These are phyloP conservation scores for Podaxis rugospora DNA, from an alignment of 768 basidiomycete genomes.

Conservation along the genomic window DNA sequence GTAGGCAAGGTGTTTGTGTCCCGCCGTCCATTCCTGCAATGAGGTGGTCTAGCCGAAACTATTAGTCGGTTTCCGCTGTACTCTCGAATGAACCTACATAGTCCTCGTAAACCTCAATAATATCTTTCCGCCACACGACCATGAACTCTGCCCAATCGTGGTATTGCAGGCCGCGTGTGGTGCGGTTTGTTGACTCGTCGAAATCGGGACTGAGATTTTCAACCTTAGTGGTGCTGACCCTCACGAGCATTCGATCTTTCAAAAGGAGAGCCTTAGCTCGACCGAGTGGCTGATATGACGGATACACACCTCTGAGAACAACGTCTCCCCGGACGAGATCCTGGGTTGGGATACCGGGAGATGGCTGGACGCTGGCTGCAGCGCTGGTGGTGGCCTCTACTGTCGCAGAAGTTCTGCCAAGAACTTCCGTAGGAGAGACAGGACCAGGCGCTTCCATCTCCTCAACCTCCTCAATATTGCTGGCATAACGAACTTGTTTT, in stretches of 20 bases:
- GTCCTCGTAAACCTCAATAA: conserved; percentile 81
- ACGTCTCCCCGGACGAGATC: conserved; percentile 44
- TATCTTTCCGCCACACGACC: conserved; percentile 76
- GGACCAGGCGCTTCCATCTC: conserved; percentile 19
- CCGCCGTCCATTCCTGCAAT: conserved; percentile 48
- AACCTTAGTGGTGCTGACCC: conserved; percentile 59
- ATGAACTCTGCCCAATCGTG: conserved; percentile 80
- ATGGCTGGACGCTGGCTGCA: conserved; percentile 39
- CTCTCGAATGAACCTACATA: conserved; percentile 49
- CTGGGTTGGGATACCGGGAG: conserved; percentile 16
- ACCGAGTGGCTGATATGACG: conserved; percentile 1
- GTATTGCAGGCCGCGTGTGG: conserved; percentile 52
- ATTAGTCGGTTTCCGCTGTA: neutral
- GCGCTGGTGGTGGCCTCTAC: conserved; percentile 65
- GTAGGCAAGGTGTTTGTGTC: conserved; percentile 77
- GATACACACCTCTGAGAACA: conserved; percentile 65
- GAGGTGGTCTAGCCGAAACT: conserved; percentile 11
- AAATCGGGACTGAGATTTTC: conserved; percentile 47
- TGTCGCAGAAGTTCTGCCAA: conserved; percentile 53
- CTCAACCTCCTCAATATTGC: conserved; percentile 15
- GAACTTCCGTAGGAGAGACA: conserved; percentile 59
- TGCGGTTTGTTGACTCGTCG: conserved; percentile 66
- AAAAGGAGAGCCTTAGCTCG: conserved; percentile 15
- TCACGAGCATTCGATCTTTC: conserved; percentile 87
- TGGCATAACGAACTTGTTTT: conserved; percentile 35